Evolutionary conservation across 441 rosid species (phyloP).

Genomic region (Aleurites moluccanus): DNA sequence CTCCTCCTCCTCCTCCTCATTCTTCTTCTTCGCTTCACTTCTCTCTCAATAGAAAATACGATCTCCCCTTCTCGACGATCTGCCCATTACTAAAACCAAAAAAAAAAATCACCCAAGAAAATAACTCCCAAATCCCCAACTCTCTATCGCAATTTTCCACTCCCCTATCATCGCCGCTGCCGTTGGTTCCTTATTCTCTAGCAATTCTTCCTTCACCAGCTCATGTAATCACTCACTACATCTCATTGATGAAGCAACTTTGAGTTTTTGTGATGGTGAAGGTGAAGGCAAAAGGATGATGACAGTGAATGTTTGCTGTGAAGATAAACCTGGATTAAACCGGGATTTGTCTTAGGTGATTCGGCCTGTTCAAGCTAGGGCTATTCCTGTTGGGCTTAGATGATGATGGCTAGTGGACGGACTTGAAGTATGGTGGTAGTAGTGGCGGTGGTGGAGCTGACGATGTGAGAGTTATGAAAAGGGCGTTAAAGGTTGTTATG

Average conservation of each 20-base stretch:
- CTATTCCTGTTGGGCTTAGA: slow-evolving; percentile 49
- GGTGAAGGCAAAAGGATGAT: slow-evolving; percentile 18
- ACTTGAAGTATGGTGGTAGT: slow-evolving; percentile 37
- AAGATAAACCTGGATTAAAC: slow-evolving; percentile 53
- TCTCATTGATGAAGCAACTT: slow-evolving; percentile 43
- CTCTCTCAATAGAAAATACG: too few species aligned
- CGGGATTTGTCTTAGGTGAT: slow-evolving; percentile 39
- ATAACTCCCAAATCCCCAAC: too few species aligned
- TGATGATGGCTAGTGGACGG: slow-evolving; percentile 52
- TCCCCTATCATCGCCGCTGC: too few species aligned
- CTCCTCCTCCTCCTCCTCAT: too few species aligned
- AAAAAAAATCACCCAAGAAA: too few species aligned
- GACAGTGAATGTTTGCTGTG: slow-evolving; percentile 48
- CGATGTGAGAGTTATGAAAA: neutral
- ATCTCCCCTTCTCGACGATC: too few species aligned
- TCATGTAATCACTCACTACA: too few species aligned
- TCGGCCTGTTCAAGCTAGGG: slow-evolving; percentile 37
- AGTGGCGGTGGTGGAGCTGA: neutral
- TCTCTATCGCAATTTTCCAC: too few species aligned
- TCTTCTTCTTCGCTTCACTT: too few species aligned
- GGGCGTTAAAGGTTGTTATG: neutral
- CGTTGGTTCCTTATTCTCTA: too few species aligned
- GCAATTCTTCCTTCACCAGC: too few species aligned
- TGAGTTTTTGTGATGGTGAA: slow-evolving; percentile 27
- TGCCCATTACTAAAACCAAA: too few species aligned